Base-by-base conservation (phyloP, 345 rosid species). In the Laguncularia racemosa region DNA sequence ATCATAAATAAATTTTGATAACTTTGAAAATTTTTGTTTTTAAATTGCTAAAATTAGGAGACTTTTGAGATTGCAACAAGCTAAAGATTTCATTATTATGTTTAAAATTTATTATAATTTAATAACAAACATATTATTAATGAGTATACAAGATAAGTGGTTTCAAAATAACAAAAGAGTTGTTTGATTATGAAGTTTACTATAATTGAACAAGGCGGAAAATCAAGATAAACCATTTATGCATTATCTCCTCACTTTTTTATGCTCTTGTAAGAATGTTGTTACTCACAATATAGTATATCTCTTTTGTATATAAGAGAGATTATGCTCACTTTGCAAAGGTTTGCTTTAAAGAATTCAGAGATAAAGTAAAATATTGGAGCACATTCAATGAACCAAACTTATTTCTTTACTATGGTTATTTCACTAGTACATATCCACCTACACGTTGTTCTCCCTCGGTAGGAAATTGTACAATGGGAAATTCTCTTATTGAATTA, bases 301-400 rank as follows among this genome's bases (percentile, higher is more conserved):
- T 79, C 20, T 67, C 68, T 69, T 12, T 48, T 17, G 40, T 33
- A 33, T 38, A 20, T 38, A 87, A 89, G 77, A 58, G 60, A 46
- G 95, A 87, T 63, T 84, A 76, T 11, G 71, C 53, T 0, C 48
- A 78, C 53, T 80, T 69, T 26, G 84, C 86, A 3, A 82, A 80
- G n/a, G 49, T 64, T 14, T 84, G 95, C 68, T 87, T 87, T 59
- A 61, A 73, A 65, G 63, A 67, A 45, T 84, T 80, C 6, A 87
- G 87, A 55, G 81, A 87, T 45, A 59, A 85, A 16, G 91, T 87
- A 21, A 77, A 69, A 67, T 63, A 84, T 16, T 87, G 91, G 89
- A 62, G 59, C 6, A 80, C 89, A 13, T 44, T 84, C 20, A 87
- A 84, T 16, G 95, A 84, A 74, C 89, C 89, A 6, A 76, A 75